A percentile compares a stretch with the other conserved stretches of the same genome.
These are phyloP conservation scores for Lepidium didymum DNA, from an alignment of 345 rosid species.

Conservation along the genomic window DNA sequence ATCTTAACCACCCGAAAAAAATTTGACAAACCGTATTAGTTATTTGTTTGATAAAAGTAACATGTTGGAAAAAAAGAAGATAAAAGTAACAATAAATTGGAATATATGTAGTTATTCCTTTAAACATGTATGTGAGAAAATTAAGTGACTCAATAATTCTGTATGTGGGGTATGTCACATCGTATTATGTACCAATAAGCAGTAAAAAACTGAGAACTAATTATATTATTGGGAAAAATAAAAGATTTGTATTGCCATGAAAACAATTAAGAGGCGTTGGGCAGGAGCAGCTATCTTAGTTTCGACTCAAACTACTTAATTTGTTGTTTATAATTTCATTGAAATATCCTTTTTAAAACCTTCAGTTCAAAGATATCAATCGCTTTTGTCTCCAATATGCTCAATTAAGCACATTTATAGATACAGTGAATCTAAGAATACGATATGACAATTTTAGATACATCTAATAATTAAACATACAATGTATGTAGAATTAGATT, in stretches of 20 bases:
- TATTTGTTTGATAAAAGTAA: no score
- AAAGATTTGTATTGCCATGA: not conserved
- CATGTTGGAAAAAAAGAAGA: no score
- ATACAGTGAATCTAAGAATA: not conserved
- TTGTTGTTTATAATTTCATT: not conserved
- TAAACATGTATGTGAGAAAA: no score
- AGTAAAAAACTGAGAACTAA: not conserved
- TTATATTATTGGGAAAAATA: no score
- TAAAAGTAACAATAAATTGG: no score
- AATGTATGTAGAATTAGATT: not conserved
- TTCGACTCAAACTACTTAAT: not conserved
- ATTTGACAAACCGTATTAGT: no score
- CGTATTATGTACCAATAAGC: not conserved
- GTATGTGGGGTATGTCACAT: not conserved
- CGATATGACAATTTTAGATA: not conserved
- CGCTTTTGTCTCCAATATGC: not conserved
- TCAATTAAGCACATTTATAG: not conserved
- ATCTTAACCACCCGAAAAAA: no score
- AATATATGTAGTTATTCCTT: no score
- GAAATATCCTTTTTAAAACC: not conserved
- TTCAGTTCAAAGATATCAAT: not conserved
- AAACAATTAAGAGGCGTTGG: not conserved
- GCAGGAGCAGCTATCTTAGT: not conserved
- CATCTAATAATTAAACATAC: not conserved
- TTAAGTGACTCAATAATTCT: no score